Conservation (phyloP, 148 eudicot genomes). For the Cornus suecica region DNA sequence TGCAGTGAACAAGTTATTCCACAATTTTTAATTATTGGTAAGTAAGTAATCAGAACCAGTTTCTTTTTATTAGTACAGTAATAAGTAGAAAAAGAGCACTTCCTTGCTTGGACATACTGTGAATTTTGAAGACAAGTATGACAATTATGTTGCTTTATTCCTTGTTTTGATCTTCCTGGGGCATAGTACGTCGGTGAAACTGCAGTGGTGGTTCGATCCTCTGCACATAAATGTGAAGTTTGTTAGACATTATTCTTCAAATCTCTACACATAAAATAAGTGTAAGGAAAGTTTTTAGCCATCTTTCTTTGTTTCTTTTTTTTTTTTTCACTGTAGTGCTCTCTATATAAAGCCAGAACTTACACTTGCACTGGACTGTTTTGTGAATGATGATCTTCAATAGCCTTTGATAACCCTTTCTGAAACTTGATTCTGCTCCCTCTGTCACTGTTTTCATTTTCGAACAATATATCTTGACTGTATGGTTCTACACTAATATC, state of each 20-base stretch:
- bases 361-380: conserved; percentile 11
- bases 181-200: conserved; percentile 4
- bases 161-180: conserved; percentile 5
- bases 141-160: background rate
- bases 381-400: conserved; percentile 7
- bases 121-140: background rate
- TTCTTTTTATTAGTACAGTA: too few species aligned
- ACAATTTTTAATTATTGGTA: too few species aligned
- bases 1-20: too few species aligned
- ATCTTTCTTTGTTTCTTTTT: background rate
- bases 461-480: conserved; percentile 23
- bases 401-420: conserved; percentile 12
- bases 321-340: background rate
- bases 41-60: too few species aligned
- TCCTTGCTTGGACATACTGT: background rate
- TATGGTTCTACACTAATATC: conserved; percentile 26
- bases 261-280: background rate
- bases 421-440: conserved; percentile 6
- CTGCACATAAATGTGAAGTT: background rate
- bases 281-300: background rate
- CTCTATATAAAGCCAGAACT: conserved; percentile 2
- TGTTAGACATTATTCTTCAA: conserved; percentile 1
- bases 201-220: conserved; percentile 5
- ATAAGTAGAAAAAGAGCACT: too few species aligned
- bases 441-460: conserved; percentile 13